A percentile compares a stretch with the other conserved stretches of the same genome.
Conservation (phyloP, 2,329 filamentous ascomycete genomes). For the Dendrostoma leiphaemia region DNA sequence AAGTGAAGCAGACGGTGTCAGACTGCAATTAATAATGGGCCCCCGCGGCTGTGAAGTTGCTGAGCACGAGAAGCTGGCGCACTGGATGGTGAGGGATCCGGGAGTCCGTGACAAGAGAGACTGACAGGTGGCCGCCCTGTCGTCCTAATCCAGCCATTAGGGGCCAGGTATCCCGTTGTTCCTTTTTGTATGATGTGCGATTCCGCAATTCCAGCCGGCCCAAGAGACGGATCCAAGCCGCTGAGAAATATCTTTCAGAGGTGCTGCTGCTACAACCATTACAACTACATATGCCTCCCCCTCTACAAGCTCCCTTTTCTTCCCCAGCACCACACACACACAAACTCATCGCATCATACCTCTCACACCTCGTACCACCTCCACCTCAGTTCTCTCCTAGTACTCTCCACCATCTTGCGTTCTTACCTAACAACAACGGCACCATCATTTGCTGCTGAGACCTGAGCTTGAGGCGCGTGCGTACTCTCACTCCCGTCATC, state of each 20-base stretch:
- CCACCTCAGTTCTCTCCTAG: no score
- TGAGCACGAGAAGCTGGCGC: no score
- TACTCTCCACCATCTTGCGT: no score
- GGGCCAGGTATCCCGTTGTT: constrained; percentile 10
- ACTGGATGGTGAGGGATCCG: not conserved
- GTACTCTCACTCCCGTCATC: no score
- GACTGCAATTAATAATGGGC: not conserved
- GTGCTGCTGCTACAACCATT: not conserved
- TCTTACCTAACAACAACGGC: no score
- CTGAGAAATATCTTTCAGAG: constrained; percentile 5
- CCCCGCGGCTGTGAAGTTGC: not conserved
- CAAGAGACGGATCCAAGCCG: constrained; percentile 10
- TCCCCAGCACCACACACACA: not conserved
- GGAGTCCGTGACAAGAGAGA: not conserved
- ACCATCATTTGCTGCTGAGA: not conserved
- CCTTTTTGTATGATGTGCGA: constrained; percentile 4
- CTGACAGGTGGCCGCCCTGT: not conserved
- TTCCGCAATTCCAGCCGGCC: constrained; percentile 5
- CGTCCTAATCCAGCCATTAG: constrained; percentile 5
- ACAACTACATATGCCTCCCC: not conserved
- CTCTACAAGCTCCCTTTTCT: not conserved
- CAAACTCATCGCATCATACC: no score
- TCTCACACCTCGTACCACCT: no score
- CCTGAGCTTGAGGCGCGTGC: no score
- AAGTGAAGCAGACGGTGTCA: not conserved